Percentiles rank a stretch among this genome's conserved stretches.
phyloP scores from a whole-genome alignment of 2,329 filamentous ascomycete genomes.

The Biscogniauxia mediterranea region DNA sequence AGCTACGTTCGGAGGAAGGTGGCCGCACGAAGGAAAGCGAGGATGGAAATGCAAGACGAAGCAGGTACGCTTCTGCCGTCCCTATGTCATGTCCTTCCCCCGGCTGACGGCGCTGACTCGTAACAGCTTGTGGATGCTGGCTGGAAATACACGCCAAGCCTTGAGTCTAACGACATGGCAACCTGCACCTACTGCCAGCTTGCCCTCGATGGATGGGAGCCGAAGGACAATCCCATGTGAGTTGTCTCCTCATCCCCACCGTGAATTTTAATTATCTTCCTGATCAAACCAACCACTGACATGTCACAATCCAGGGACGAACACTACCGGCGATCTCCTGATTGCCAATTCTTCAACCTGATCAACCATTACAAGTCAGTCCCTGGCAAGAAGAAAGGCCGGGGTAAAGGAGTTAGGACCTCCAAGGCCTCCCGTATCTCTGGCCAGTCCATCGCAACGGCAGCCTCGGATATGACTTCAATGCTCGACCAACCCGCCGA shows the following conservation, averaged over 20 bases:
- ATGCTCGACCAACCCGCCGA: slow-evolving; percentile 47
- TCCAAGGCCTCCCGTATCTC: slow-evolving; percentile 72
- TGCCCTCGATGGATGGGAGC: slow-evolving; percentile 92
- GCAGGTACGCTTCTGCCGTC: slow-evolving; percentile 58
- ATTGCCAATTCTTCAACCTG: slow-evolving; percentile 81
- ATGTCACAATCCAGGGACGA: slow-evolving; percentile 61
- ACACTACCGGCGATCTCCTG: slow-evolving; percentile 73
- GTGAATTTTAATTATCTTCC: too few species aligned
- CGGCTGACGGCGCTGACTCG: slow-evolving; percentile 18
- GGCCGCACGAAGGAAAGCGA: slow-evolving; percentile 86
- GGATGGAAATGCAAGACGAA: slow-evolving; percentile 88
- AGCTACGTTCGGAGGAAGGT: slow-evolving; percentile 78
- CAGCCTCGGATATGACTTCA: slow-evolving; percentile 49
- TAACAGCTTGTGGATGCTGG: slow-evolving; percentile 80
- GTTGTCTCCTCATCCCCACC: slow-evolving; percentile 31
- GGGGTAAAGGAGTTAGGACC: slow-evolving; percentile 51
- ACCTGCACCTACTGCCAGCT: slow-evolving; percentile 90
- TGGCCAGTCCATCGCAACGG: slow-evolving; percentile 53
- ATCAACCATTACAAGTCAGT: slow-evolving; percentile 52
- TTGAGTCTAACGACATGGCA: slow-evolving; percentile 82
- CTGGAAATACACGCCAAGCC: slow-evolving; percentile 87
- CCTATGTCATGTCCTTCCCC: slow-evolving; percentile 1
- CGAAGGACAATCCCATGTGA: slow-evolving; percentile 82
- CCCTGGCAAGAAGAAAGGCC: slow-evolving; percentile 52
- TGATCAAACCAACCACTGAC: slow-evolving; percentile 5